Conservation (phyloP, 768 basidiomycete species). For the Punctularia strigosozonata region DNA sequence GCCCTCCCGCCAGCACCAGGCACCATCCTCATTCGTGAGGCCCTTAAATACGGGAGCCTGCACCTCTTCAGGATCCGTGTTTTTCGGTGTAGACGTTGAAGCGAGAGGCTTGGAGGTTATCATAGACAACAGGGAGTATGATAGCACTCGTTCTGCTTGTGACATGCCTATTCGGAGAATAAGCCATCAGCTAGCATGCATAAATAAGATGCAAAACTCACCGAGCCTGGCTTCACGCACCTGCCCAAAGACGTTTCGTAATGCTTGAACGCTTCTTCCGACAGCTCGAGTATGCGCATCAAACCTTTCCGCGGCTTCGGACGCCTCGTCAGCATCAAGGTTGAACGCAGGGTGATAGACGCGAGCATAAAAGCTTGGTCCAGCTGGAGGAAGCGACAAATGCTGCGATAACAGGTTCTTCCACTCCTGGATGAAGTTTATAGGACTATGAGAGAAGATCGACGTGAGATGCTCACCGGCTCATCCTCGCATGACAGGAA, state of each 20-base stretch:
- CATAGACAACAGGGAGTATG: constrained; percentile 61
- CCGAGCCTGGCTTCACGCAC: constrained; percentile 61
- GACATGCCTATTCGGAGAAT: constrained; percentile 58
- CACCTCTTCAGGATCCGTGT: constrained; percentile 11
- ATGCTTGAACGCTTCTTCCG: constrained; percentile 53
- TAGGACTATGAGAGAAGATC: constrained; percentile 3
- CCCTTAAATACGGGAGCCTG: constrained; percentile 28
- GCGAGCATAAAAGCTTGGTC: constrained; percentile 63
- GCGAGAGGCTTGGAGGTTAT: constrained; percentile 59
- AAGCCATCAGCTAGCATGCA: background rate
- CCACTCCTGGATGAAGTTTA: constrained; percentile 46
- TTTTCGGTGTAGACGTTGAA: constrained; percentile 32
- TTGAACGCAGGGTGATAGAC: constrained; percentile 84
- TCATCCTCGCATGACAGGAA: constrained; percentile 75
- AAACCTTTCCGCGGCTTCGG: constrained; percentile 47
- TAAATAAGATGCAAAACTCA: constrained; percentile 17
- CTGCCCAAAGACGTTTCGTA: constrained; percentile 50
- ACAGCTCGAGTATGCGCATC: constrained; percentile 53
- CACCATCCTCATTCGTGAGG: constrained; percentile 56
- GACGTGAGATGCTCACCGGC: constrained; percentile 32
- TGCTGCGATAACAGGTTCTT: constrained; percentile 48
- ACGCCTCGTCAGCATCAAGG: constrained; percentile 62
- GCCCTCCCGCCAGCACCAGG: constrained; percentile 80
- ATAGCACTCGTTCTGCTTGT: constrained; percentile 60
- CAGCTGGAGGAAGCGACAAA: constrained; percentile 51